Evolutionary conservation across 2,329 filamentous ascomycete species (phyloP).

Genomic region (Teratosphaeria zuluensis): DNA sequence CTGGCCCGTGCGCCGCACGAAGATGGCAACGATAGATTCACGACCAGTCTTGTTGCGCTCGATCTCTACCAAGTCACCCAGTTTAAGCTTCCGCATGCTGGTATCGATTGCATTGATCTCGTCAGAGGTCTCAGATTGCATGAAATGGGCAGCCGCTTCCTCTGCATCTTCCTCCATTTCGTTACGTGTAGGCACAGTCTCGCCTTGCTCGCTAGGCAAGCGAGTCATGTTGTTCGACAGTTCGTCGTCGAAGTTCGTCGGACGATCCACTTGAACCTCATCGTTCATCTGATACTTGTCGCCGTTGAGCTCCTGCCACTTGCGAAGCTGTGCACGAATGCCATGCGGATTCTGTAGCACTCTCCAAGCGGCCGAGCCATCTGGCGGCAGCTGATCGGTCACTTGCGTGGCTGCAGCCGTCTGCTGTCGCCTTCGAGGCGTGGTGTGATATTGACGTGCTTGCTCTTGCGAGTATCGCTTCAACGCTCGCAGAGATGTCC

Average conservation of each 20-base stretch:
- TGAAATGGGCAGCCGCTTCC: constrained; percentile 12
- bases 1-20: constrained; percentile 26
- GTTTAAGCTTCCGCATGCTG: constrained; percentile 29
- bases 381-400: neutral
- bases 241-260: neutral
- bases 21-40: constrained; percentile 41
- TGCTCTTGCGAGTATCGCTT: neutral
- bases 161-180: constrained; percentile 18
- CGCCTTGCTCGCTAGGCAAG: constrained; percentile 18
- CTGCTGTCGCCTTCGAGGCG: neutral
- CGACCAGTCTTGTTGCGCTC: constrained; percentile 20
- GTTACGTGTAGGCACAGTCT: constrained; percentile 6
- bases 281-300: constrained; percentile 4
- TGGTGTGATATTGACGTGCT: neutral
- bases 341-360: constrained; percentile 8
- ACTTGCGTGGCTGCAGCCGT: neutral
- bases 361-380: neutral
- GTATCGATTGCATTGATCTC: constrained; percentile 24
- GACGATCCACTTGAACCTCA: neutral
- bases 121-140: constrained; percentile 13
- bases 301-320: constrained; percentile 37
- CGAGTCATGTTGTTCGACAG: constrained; percentile 20
- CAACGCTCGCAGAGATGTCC: neutral
- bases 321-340: constrained; percentile 28
- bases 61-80: constrained; percentile 42